Evolutionary conservation across 1,284 basidiomycete genomes (phyloP).

Genomic region (Moesziomyces sp.): DNA sequence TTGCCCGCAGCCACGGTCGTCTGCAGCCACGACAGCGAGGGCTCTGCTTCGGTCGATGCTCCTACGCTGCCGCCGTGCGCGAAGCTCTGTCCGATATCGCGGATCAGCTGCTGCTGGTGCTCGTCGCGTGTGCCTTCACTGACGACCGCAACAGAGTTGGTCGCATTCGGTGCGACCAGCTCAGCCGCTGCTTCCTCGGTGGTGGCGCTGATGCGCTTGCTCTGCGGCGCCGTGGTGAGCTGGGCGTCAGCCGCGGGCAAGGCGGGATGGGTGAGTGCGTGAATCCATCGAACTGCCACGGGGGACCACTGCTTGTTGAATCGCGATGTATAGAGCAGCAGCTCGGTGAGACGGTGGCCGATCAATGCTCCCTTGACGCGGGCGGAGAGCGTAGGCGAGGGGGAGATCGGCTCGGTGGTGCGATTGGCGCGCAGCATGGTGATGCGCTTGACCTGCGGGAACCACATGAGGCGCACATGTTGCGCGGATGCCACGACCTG

Average conservation of each 20-base stretch:
- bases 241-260: conserved; percentile 15
- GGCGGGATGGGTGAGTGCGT: conserved; percentile 43
- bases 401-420: conserved; percentile 72
- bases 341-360: conserved; percentile 42
- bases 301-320: conserved; percentile 36
- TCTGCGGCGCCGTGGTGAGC: neutral
- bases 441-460: conserved; percentile 80
- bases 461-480: conserved; percentile 96
- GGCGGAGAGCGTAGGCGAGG: conserved; percentile 16
- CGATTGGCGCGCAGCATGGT: conserved; percentile 81
- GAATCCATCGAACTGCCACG: conserved; percentile 39
- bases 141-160: conserved; percentile 4
- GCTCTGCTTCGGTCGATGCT: conserved; percentile 26
- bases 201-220: conserved; percentile 15
- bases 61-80: conserved; percentile 18
- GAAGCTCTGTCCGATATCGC: conserved; percentile 32
- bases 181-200: conserved; percentile 64
- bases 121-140: conserved; percentile 49
- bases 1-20: conserved; percentile 24
- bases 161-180: conserved; percentile 47
- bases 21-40: conserved; percentile 19
- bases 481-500: conserved; percentile 72
- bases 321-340: conserved; percentile 46
- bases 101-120: conserved; percentile 32
- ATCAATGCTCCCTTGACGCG: conserved; percentile 39